Conservation (phyloP, 805 yeast genomes). For the Candida fluviatilis region DNA sequence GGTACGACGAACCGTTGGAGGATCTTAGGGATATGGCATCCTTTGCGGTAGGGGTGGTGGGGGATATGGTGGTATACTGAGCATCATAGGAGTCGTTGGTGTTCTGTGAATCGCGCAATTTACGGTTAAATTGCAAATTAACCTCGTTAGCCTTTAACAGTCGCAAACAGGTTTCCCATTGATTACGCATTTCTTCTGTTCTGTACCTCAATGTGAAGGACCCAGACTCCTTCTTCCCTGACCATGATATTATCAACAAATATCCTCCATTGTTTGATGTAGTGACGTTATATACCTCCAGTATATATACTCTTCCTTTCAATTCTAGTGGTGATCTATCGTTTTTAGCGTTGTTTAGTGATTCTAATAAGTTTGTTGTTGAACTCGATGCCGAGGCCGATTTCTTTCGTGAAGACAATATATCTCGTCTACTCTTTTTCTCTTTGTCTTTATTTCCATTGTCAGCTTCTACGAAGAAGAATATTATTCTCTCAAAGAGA, state of each 20-base stretch:
- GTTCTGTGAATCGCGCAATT: conserved; percentile 26
- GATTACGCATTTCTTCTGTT: conserved; percentile 76
- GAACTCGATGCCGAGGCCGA: conserved; percentile 37
- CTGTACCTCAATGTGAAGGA: conserved; percentile 77
- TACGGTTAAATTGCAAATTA: conserved; percentile 34
- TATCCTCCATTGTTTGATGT: conserved; percentile 43
- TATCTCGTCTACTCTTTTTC: conserved; percentile 33
- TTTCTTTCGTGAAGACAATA: conserved; percentile 48
- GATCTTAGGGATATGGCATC: conserved; percentile 18
- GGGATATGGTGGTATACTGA: conserved; percentile 12
- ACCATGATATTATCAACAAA: conserved; percentile 68
- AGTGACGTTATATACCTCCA: conserved; percentile 48
- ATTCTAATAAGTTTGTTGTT: conserved; percentile 33
- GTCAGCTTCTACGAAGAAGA: conserved; percentile 38
- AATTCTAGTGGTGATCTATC: conserved; percentile 44
- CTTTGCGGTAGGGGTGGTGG: conserved; percentile 4
- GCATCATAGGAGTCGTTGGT: conserved; percentile 14
- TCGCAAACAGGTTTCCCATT: conserved; percentile 73
- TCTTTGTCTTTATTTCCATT: conserved; percentile 19
- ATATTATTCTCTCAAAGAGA: conserved; percentile 66
- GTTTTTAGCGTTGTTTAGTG: conserved; percentile 24
- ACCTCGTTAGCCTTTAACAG: conserved; percentile 40
- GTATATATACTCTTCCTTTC: conserved; percentile 78
- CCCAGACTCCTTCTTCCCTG: conserved; percentile 84
- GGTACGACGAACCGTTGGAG: conserved; percentile 24